Base-by-base conservation (phyloP, 169 alveolate species). In the Plasmodium knowlesi region DNA sequence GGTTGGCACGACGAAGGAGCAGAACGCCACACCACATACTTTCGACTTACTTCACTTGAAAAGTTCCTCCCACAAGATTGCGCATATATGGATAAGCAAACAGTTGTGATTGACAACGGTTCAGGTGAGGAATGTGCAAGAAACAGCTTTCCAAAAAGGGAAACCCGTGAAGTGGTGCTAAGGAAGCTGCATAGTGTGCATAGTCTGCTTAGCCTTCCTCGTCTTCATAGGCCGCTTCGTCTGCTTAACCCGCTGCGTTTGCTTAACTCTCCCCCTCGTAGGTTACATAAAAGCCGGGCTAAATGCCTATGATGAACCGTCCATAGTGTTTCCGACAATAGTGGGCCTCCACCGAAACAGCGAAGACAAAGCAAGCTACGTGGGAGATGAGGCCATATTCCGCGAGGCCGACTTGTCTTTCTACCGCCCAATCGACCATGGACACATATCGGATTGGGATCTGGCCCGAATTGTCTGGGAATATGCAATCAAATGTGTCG, bases 401-500 rank as follows among this genome's bases (percentile, higher is more conserved):
- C 92, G 82, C 74, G 81, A 93, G 22, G 54, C 83, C n/a, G 92
- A 91, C 22, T 82, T 96, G 92, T 95, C 97, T 4, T 41, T 94
- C 79, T 74, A 89, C 41, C 90, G 94, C 25, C 84, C 95, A 57
- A 89, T 96, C 32, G 97, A 96, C 71, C 97, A 96, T 84, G 93
- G 93, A 22, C 93, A 85, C 80, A 85, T 85, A 73, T 53, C 82
- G 54, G 80, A 85, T 30, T 85, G 93, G 93, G 93, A 85, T 30
- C 39, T 73, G 67, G 93, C 82, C 22, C 84, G 74, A 73, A 85
- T 10, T 10, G 61, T 39, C 9, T 85, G 93, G 93, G 93, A 85
- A 9, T 85, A 85, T 85, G 70, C 93, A 34, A 46, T 85, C 74
- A 74, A 19, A 50, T 85, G 93, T 73, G 85, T 85, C 4, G 93